These are phyloP conservation scores for Exophiala calicioides DNA, from an alignment of 2,329 filamentous ascomycete genomes.

Conservation along the genomic window DNA sequence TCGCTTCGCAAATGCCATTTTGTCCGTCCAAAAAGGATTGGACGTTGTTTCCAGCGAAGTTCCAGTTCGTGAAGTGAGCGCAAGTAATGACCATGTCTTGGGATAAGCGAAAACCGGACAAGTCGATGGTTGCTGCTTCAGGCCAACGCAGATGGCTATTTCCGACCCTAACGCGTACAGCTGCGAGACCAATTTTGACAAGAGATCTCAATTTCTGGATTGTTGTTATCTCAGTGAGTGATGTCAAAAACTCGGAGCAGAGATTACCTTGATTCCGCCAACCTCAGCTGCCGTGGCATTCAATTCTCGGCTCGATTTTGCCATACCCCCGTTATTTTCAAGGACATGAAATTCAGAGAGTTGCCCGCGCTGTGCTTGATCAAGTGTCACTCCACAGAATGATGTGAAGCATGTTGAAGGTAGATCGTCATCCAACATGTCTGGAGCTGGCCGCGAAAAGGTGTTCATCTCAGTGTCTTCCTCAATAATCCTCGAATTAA, in stretches of 20 bases:
- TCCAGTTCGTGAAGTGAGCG: constrained; percentile 13
- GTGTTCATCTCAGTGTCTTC: neutral
- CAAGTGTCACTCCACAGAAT: constrained; percentile 12
- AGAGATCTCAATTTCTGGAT: constrained; percentile 3
- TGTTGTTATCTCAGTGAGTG: neutral
- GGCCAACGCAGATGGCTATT: constrained; percentile 3
- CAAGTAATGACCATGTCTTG: constrained; percentile 10
- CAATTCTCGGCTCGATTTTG: constrained; percentile 2
- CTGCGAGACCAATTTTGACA: constrained; percentile 8
- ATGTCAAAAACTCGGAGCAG: constrained; percentile 1
- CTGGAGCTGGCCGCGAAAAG: neutral
- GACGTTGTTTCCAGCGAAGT: constrained; percentile 7
- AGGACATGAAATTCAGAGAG: constrained; percentile 10
- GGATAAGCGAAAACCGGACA: constrained; percentile 13
- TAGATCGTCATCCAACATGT: constrained; percentile 1
- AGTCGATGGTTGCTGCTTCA: neutral
- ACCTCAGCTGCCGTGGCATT: constrained; percentile 4
- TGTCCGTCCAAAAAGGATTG: constrained; percentile 6
- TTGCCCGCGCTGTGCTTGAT: constrained; percentile 6
- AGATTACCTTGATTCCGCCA: constrained; percentile 7
- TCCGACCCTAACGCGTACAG: constrained; percentile 10
- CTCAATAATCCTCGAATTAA: neutral
- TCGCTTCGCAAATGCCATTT: constrained; percentile 10
- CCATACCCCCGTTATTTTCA: constrained; percentile 1
- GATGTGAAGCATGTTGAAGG: constrained; percentile 8